Base-by-base conservation (phyloP, 495 filamentous ascomycete species). In the Podospora pseudopauciseta region DNA sequence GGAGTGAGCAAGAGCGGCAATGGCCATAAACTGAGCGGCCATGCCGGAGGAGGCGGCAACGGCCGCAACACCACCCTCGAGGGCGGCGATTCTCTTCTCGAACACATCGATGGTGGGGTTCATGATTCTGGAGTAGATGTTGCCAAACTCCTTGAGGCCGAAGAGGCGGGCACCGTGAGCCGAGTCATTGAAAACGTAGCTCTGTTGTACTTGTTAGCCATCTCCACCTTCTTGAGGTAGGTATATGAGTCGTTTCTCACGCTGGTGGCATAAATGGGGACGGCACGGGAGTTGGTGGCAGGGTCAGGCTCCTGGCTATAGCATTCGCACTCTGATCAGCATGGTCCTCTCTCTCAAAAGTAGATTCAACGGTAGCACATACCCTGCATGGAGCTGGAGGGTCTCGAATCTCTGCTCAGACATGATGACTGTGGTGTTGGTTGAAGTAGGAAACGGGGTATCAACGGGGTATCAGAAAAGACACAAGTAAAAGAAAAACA, bases 101-200 rank as follows among this genome's bases (percentile, higher is more conserved):
- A 98, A 95, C 57, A 98, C 96, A 80, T 97, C 96, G 67, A 97
- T 92, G 5, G 95, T 99, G 2, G 95, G 95, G 91, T 99, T 99
- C 93, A 96, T 96, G 72, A 99, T 95, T 66, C 95, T 90, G 74
- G 90, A 93, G 85, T 99, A 99, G 81, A 99, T 97, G 80, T 99
- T 97, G 77, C 94, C 96, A 77, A 96, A 94, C 79, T 97, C 94
- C 78, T 97, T 96, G 80, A 99, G 92, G 72, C 92, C 92, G 76
- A 99, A 99, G 27, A 99, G 89, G 75, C 94, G 89, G 63, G 96
- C 96, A 70, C 93, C 95, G 78, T 98, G 95, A 63, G 94, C 95
- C 49, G 92, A 96, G 82, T 97, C 92, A 86, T 98, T 93, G 89
- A 99, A 99, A 67, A 87, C 85, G 79, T 82, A 99, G 72, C 93